Evolutionary conservation across 768 basidiomycete genomes (phyloP).

Genomic region (Trametes cubensis): DNA sequence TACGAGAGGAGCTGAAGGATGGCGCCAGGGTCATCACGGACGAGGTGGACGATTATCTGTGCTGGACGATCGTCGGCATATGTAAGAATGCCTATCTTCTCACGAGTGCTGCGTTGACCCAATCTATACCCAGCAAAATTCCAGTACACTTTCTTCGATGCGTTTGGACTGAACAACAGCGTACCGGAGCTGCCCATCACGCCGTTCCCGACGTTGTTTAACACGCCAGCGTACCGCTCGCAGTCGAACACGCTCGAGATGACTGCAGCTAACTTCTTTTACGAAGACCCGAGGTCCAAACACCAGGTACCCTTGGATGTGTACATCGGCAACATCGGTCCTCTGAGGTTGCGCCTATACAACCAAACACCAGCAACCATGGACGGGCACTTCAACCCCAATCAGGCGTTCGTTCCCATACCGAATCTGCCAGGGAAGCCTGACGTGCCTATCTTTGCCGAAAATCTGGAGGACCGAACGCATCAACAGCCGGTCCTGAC

Average conservation of each 20-base stretch:
- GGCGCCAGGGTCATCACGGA: conserved; percentile 76
- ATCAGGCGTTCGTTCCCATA: conserved; percentile 48
- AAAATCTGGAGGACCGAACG: conserved; percentile 6
- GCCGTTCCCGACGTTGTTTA: conserved; percentile 86
- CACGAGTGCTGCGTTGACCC: conserved; percentile 13
- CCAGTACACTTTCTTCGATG: conserved; percentile 93
- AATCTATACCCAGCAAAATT: conserved; percentile 67
- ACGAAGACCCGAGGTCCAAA: conserved; percentile 67
- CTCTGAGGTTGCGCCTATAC: conserved; percentile 76
- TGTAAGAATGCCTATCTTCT: conserved; percentile 54
- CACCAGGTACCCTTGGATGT: conserved; percentile 77
- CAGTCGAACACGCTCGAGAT: conserved; percentile 74
- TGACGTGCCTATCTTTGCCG: conserved; percentile 11
- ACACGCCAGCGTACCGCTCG: conserved; percentile 68
- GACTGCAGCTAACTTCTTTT: conserved; percentile 88
- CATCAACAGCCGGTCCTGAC: conserved; percentile 2
- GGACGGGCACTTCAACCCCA: conserved; percentile 34
- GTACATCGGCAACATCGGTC: conserved; percentile 89
- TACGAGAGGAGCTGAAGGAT: conserved; percentile 82
- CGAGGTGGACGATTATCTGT: conserved; percentile 92
- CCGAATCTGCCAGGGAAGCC: conserved; percentile 32
- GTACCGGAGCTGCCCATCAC: conserved; percentile 83
- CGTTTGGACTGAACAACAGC: conserved; percentile 75
- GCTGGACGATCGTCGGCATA: conserved; percentile 95
- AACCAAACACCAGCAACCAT: conserved; percentile 71